These are phyloP conservation scores for Sporothrix sp. DNA, from an alignment of 2,329 filamentous ascomycete genomes.

Conservation along the genomic window DNA sequence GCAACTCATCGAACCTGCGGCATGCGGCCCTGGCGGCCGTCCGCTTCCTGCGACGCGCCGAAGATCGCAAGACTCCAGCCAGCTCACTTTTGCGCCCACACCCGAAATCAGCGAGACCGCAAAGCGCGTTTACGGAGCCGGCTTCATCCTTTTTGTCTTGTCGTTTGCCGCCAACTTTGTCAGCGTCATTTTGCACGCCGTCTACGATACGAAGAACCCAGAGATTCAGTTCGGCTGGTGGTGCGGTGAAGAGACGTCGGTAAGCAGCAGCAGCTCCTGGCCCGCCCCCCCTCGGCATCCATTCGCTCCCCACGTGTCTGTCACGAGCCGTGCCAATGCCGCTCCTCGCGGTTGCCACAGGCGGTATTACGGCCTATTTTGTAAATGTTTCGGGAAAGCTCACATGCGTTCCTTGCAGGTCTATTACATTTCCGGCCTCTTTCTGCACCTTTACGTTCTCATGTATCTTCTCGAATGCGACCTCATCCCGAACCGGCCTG, in stretches of 20 bases:
- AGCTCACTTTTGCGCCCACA: conserved; percentile 6
- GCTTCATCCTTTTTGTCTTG: conserved; percentile 59
- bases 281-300: no score
- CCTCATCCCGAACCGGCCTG: conserved; percentile 62
- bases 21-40: conserved; percentile 78
- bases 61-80: conserved; percentile 30
- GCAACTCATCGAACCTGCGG: conserved; percentile 35
- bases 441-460: conserved; percentile 16
- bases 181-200: conserved; percentile 64
- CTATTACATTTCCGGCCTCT: conserved; percentile 17
- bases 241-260: conserved; percentile 53
- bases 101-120: conserved; percentile 52
- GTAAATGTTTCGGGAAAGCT: background rate
- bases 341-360: no score
- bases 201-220: conserved; percentile 45
- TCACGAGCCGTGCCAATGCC: no score
- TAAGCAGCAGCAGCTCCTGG: conserved; percentile 17
- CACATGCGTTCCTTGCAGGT: conserved; percentile 13
- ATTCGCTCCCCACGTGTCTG: background rate
- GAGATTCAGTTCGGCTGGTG: conserved; percentile 53
- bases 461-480: conserved; percentile 62
- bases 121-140: conserved; percentile 65
- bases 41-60: conserved; percentile 64
- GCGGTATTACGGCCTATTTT: background rate
- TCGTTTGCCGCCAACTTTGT: conserved; percentile 68